Evolutionary conservation across 2,329 filamentous ascomycete species (phyloP).

Genomic region (Diaporthe sp.): DNA sequence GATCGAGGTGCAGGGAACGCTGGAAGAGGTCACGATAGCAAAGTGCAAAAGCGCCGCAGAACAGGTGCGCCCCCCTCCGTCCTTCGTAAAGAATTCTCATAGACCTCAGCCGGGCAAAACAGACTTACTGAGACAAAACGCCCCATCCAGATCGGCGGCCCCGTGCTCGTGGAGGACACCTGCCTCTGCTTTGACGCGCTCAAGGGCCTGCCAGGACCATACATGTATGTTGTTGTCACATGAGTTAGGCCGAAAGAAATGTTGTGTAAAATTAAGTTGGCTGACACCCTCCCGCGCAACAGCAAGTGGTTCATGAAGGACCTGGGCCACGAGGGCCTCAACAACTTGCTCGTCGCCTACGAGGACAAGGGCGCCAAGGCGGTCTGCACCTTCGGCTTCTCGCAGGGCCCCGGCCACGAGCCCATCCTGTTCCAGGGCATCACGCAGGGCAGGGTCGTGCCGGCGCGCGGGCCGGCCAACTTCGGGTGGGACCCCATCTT

Average conservation of each 20-base stretch:
- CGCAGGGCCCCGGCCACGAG: conserved; percentile 84
- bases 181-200: conserved; percentile 93
- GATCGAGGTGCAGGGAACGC: conserved; percentile 89
- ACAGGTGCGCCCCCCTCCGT: conserved; percentile 62
- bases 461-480: conserved; percentile 80
- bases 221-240: conserved; percentile 76
- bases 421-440: conserved; percentile 92
- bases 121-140: conserved; percentile 20
- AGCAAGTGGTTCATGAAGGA: conserved; percentile 95
- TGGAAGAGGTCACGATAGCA: conserved; percentile 91
- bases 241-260: not conserved
- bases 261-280: not conserved
- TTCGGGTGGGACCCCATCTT: conserved; percentile 99
- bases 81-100: not conserved
- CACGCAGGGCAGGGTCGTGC: conserved; percentile 86
- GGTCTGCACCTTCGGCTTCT: conserved; percentile 96
- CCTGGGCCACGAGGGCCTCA: conserved; percentile 86
- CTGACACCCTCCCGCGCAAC: not conserved
- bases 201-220: conserved; percentile 92
- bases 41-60: conserved; percentile 90
- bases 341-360: conserved; percentile 91
- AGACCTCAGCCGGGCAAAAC: not conserved
- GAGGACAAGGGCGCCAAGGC: conserved; percentile 92
- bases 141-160: conserved; percentile 76
- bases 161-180: conserved; percentile 96